These are phyloP conservation scores for Capsicum baccatum DNA, from an alignment of 257 asterid genomes.

Conservation along the genomic window DNA sequence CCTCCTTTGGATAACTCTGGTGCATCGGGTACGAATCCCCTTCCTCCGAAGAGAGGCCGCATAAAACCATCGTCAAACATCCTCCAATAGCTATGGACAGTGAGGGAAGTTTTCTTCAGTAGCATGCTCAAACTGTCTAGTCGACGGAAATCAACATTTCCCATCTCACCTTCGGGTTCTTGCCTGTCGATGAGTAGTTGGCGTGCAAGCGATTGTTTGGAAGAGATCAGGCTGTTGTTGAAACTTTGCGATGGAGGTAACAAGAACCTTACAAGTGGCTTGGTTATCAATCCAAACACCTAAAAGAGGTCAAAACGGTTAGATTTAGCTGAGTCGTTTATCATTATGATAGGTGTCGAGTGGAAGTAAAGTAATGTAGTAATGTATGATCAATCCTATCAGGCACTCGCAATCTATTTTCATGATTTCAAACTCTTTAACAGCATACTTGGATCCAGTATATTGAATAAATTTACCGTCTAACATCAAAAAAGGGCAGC, in stretches of 20 bases:
- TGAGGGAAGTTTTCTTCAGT: conserved; percentile 50
- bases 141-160: conserved; percentile 10
- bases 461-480: not conserved
- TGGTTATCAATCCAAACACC: conserved; percentile 75
- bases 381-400: not conserved
- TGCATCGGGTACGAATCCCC: conserved; percentile 38
- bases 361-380: not conserved
- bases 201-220: conserved; percentile 35
- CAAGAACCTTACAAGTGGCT: conserved; percentile 59
- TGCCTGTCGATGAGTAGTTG: conserved; percentile 50
- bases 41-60: conserved; percentile 77
- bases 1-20: conserved; percentile 40
- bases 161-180: conserved; percentile 33
- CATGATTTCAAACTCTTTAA: no score
- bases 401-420: no score
- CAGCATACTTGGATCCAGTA: no score
- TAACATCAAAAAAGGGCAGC: no score
- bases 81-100: conserved; percentile 69
- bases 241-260: conserved; percentile 40
- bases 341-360: not conserved
- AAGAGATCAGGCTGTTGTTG: not conserved
- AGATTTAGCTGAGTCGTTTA: not conserved
- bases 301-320: conserved; percentile 29
- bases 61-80: conserved; percentile 57
- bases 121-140: conserved; percentile 52